Conservation (phyloP, 2,329 filamentous ascomycete genomes). For the Colletotrichum graminicola region DNA sequence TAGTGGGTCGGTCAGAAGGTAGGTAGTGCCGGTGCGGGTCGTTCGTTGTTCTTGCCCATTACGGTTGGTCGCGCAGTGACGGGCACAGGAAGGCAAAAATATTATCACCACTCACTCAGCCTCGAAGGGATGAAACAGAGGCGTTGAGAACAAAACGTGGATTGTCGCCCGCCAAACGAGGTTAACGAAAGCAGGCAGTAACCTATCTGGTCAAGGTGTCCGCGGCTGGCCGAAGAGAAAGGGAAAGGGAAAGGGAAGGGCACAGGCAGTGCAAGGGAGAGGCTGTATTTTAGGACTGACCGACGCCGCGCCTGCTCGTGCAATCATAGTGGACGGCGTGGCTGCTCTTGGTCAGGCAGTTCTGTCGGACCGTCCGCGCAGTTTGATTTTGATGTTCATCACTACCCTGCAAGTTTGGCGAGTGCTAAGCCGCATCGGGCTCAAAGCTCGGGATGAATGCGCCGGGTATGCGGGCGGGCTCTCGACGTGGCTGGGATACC, state of each 20-base stretch:
- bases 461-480: slow-evolving; percentile 37
- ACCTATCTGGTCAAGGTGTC: neutral
- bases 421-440: slow-evolving; percentile 34
- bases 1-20: neutral
- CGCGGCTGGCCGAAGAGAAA: neutral
- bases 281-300: slow-evolving; percentile 11
- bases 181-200: neutral
- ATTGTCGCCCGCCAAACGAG: too few species aligned
- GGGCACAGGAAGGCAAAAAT: too few species aligned
- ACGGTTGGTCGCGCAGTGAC: slow-evolving; percentile 10
- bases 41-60: neutral
- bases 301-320: slow-evolving; percentile 25
- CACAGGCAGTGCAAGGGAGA: neutral
- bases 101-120: neutral
- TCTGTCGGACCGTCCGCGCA: slow-evolving; percentile 32
- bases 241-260: too few species aligned
- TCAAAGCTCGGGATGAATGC: slow-evolving; percentile 31
- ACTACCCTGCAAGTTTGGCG: slow-evolving; percentile 34
- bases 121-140: neutral
- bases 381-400: slow-evolving; percentile 42
- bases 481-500: slow-evolving; percentile 5
- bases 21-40: neutral
- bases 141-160: neutral
- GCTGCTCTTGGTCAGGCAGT: slow-evolving; percentile 8
- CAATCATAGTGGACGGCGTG: slow-evolving; percentile 7